These are phyloP conservation scores for Lachancea mirantina DNA, from an alignment of 805 yeast species.

Conservation along the genomic window DNA sequence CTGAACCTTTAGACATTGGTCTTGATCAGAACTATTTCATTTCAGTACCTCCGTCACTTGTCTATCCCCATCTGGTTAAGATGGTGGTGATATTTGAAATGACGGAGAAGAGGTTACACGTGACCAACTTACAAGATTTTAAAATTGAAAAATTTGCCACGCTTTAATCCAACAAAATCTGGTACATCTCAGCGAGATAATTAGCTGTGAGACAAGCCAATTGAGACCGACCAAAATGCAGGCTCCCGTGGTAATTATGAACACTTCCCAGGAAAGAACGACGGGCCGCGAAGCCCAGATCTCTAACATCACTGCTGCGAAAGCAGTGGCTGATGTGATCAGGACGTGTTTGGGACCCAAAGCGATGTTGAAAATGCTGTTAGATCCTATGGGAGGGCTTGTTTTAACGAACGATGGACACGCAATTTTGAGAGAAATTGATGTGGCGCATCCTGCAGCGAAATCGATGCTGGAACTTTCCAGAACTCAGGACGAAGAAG, in stretches of 20 bases:
- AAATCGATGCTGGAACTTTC: conserved; percentile 95
- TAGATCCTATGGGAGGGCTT: conserved; percentile 92
- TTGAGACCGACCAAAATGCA: conserved; percentile 41
- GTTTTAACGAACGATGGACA: conserved; percentile 98
- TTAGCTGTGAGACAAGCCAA: too few species aligned
- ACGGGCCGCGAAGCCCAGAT: conserved; percentile 96
- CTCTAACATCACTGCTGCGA: conserved; percentile 98
- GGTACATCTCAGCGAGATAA: too few species aligned
- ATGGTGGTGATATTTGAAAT: too few species aligned
- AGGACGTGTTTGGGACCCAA: conserved; percentile 98
- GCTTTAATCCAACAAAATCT: too few species aligned
- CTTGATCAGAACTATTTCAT: too few species aligned
- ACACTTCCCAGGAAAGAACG: conserved; percentile 87
- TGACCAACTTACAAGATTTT: too few species aligned
- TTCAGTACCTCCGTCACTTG: too few species aligned
- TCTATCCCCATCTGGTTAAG: too few species aligned
- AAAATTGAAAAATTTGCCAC: conserved; percentile 3
- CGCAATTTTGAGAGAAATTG: conserved; percentile 94
- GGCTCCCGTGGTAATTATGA: conserved; percentile 79
- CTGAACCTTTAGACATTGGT: too few species aligned
- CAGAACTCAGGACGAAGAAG: conserved; percentile 98
- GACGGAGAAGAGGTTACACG: too few species aligned
- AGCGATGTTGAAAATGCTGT: conserved; percentile 96
- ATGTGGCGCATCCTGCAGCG: conserved; percentile 98
- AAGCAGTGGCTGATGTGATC: conserved; percentile 95